phyloP scores from a whole-genome alignment of 768 basidiomycete species.

The Kwoniella europaea region DNA sequence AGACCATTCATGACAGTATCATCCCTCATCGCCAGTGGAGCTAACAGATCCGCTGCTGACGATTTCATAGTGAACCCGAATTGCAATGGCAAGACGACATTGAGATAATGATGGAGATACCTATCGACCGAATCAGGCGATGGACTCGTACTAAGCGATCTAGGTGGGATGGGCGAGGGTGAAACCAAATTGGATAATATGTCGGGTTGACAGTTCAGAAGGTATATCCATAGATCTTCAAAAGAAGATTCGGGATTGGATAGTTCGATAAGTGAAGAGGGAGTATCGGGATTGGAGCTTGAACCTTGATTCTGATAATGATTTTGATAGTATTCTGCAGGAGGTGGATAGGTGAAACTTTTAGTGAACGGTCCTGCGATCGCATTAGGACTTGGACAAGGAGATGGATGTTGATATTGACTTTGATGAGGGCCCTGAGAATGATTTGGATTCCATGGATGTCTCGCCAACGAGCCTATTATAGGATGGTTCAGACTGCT shows the following conservation, averaged over 20 bases:
- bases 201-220: constrained; percentile 3
- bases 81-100: constrained; percentile 4
- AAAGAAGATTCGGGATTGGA: neutral
- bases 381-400: no score
- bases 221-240: constrained; percentile 9
- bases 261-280: neutral
- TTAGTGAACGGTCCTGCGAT: no score
- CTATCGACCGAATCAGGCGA: neutral
- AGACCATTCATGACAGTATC: neutral
- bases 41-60: neutral
- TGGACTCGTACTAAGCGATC: neutral
- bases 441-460: constrained; percentile 1
- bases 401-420: neutral
- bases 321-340: constrained; percentile 1
- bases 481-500: neutral
- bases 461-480: neutral
- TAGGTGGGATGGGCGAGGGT: neutral
- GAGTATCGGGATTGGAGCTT: neutral
- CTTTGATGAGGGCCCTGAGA: neutral
- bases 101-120: constrained; percentile 7
- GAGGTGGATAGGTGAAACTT: neutral
- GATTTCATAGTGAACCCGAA: neutral
- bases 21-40: neutral
- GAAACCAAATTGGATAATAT: neutral
- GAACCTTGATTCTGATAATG: neutral